Conservation (phyloP, 2,329 filamentous ascomycete genomes). For the Cordyceps militaris region DNA sequence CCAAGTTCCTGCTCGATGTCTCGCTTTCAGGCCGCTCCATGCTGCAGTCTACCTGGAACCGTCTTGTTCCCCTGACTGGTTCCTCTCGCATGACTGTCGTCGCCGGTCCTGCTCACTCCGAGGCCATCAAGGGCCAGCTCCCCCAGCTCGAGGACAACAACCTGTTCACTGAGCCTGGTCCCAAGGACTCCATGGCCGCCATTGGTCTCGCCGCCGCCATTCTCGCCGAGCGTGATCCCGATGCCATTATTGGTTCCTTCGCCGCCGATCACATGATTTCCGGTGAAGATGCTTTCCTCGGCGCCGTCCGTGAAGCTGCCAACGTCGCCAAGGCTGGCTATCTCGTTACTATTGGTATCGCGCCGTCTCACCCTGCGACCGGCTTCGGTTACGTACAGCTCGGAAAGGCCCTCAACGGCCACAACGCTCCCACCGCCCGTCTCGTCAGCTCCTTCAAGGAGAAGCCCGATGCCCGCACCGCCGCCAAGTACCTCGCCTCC, state of each 20-base stretch:
- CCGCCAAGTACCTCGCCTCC: constrained; percentile 21
- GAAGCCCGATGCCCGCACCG: constrained; percentile 22
- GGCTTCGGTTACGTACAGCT: constrained; percentile 23
- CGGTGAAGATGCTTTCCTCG: constrained; percentile 22
- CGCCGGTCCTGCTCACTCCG: constrained; percentile 20
- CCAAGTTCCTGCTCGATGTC: constrained; percentile 23
- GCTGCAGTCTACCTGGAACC: constrained; percentile 22
- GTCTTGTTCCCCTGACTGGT: constrained; percentile 21
- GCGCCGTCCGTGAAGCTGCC: constrained; percentile 21
- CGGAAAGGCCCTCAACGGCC: constrained; percentile 19
- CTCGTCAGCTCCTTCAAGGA: constrained; percentile 22
- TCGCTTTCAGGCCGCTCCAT: constrained; percentile 21
- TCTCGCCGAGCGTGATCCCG: constrained; percentile 19
- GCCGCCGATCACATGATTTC: constrained; percentile 24
- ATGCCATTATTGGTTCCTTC: constrained; percentile 22
- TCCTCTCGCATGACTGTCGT: constrained; percentile 21
- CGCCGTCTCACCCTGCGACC: constrained; percentile 22
- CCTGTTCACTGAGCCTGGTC: constrained; percentile 22
- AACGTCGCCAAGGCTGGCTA: constrained; percentile 22
- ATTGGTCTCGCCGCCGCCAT: constrained; percentile 22
- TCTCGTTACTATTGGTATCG: constrained; percentile 23
- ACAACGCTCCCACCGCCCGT: constrained; percentile 18
- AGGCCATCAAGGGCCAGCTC: constrained; percentile 20
- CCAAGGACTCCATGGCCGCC: constrained; percentile 23
- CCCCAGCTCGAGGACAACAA: constrained; percentile 19